Evolutionary conservation across 2,329 filamentous ascomycete species (phyloP).

Genomic region (Aspergillus hortae): DNA sequence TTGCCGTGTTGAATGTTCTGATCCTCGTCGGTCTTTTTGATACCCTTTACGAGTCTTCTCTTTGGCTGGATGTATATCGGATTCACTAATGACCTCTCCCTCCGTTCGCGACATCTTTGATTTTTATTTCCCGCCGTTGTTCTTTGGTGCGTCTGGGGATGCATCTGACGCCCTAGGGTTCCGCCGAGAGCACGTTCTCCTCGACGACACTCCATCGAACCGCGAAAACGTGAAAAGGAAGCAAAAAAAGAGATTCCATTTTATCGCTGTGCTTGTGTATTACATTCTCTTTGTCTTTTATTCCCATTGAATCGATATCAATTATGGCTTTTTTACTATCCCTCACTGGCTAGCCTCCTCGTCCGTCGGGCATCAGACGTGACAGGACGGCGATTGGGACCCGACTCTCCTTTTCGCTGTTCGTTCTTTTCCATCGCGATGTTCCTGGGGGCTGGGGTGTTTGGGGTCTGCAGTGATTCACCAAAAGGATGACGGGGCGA

Average conservation of each 20-base stretch:
- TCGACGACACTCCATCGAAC: background rate
- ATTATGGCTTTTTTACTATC: background rate
- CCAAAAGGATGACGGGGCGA: background rate
- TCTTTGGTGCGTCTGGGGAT: too few species aligned
- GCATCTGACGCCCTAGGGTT: background rate
- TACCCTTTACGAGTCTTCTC: constrained; percentile 36
- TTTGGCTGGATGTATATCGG: constrained; percentile 31
- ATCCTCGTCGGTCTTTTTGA: constrained; percentile 34
- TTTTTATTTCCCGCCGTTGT: background rate
- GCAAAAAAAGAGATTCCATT: background rate
- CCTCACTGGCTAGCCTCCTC: background rate
- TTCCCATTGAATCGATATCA: constrained; percentile 9
- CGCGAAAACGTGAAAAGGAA: background rate
- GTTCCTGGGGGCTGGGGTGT: background rate
- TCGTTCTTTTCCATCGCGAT: background rate
- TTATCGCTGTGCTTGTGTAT: background rate
- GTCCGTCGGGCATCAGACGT: background rate
- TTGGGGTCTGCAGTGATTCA: background rate
- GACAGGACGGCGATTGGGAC: constrained; percentile 1
- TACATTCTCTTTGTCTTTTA: constrained; percentile 2
- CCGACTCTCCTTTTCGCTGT: background rate
- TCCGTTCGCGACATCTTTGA: background rate
- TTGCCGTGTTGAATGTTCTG: constrained; percentile 23
- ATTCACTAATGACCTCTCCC: constrained; percentile 13
- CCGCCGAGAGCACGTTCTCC: background rate